A percentile compares a stretch with the other conserved stretches of the same genome.
Evolutionary conservation across 2,329 filamentous ascomycete genomes (phyloP).

Genomic region (Cordyceps sp.): DNA sequence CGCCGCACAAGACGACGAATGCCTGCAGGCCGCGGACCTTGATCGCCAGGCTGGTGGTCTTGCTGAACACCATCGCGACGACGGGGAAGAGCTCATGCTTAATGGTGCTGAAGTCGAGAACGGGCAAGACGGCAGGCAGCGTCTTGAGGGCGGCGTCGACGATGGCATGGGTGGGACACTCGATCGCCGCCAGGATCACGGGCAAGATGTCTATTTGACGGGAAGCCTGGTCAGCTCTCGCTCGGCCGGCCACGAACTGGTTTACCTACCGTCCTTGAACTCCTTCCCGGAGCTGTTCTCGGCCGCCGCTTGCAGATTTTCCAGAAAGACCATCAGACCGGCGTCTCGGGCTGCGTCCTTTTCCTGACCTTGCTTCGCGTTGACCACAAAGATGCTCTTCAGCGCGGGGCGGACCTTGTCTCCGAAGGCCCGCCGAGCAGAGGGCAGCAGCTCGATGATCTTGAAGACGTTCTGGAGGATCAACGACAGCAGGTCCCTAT

Average conservation of each 20-base stretch:
- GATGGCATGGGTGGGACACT: slow-evolving; percentile 76
- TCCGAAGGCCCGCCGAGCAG: slow-evolving; percentile 60
- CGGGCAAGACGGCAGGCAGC: slow-evolving; percentile 63
- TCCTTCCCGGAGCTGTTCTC: slow-evolving; percentile 78
- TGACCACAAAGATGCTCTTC: slow-evolving; percentile 63
- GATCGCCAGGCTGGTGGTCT: slow-evolving; percentile 84
- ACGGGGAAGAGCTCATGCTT: slow-evolving; percentile 95
- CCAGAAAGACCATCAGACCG: slow-evolving; percentile 77
- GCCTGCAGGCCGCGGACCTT: slow-evolving; percentile 87
- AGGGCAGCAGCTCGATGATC: slow-evolving; percentile 64
- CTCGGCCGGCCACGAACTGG: background rate
- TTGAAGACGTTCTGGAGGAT: slow-evolving; percentile 88
- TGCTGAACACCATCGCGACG: slow-evolving; percentile 77
- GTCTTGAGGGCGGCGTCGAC: slow-evolving; percentile 73
- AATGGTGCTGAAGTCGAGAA: slow-evolving; percentile 89
- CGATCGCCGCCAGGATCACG: slow-evolving; percentile 66
- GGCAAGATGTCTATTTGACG: slow-evolving; percentile 58
- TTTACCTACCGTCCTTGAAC: slow-evolving; percentile 68
- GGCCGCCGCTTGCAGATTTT: slow-evolving; percentile 61
- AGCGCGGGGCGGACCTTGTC: slow-evolving; percentile 76
- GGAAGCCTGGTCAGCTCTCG: slow-evolving; percentile 1
- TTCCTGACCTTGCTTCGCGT: slow-evolving; percentile 43
- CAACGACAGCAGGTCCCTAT: slow-evolving; percentile 67
- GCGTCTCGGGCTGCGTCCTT: slow-evolving; percentile 74
- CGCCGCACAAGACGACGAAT: slow-evolving; percentile 79